Conservation (phyloP, 2,329 filamentous ascomycete species). For the Colletotrichum sp. region DNA sequence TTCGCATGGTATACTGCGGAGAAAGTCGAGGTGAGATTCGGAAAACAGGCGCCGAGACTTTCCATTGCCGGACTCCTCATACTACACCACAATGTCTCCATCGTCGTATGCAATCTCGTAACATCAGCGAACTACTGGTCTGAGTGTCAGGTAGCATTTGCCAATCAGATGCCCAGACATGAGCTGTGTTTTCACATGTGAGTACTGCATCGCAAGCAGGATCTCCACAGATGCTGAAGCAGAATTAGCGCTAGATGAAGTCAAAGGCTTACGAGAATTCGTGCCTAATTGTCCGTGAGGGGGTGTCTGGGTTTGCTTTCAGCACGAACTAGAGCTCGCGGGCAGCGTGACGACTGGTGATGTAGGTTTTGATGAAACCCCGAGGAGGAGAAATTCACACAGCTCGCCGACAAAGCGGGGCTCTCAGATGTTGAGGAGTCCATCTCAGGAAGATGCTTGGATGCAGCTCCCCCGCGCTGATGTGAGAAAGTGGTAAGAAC, state of each 20-base stretch:
- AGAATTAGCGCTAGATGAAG: constrained; percentile 11
- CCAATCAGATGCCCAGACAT: neutral
- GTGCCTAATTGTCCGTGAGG: constrained; percentile 8
- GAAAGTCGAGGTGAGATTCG: neutral
- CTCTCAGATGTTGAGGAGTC: constrained; percentile 2
- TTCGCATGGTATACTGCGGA: neutral
- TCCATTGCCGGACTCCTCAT: neutral
- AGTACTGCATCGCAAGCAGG: neutral
- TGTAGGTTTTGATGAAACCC: constrained; percentile 17
- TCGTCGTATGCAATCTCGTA: neutral
- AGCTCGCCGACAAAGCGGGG: neutral
- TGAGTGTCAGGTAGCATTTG: neutral
- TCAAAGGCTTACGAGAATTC: constrained; percentile 3
- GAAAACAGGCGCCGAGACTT: neutral
- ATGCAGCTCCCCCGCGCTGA: neutral
- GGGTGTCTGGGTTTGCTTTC: neutral
- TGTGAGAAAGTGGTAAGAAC: neutral
- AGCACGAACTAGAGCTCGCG: neutral
- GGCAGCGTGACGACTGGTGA: neutral
- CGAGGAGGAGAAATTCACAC: neutral
- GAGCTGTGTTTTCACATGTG: constrained; percentile 1
- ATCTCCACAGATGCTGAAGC: neutral
- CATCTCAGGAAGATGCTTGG: constrained; percentile 7
- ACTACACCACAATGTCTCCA: neutral
- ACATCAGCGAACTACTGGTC: neutral